phyloP scores from a whole-genome alignment of 2,329 filamentous ascomycete genomes.

The Aureobasidium lini region DNA sequence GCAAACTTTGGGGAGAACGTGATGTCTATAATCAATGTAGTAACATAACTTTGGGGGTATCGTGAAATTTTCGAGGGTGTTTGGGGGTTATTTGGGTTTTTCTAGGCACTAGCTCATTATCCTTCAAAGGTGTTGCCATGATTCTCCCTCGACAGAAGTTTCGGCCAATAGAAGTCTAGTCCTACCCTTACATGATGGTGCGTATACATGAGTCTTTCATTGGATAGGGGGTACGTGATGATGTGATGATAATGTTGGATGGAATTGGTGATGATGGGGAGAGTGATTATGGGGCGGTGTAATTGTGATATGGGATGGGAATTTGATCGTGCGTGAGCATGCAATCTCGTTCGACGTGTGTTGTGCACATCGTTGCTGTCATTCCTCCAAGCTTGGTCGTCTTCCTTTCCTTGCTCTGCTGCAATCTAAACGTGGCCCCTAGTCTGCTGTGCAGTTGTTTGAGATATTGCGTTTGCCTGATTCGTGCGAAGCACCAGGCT shows the following conservation, averaged over 20 bases:
- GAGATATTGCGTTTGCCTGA: not conserved
- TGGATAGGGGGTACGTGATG: not conserved
- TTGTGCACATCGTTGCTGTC: not conserved
- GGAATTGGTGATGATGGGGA: not conserved
- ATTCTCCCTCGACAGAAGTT: not conserved
- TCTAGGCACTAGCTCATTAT: conserved; percentile 3
- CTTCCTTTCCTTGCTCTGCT: not conserved
- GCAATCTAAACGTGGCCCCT: conserved; percentile 12
- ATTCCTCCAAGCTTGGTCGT: not conserved
- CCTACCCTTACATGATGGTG: conserved; percentile 15
- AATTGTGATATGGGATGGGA: not conserved
- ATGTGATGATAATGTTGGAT: not conserved
- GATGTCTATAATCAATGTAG: not conserved
- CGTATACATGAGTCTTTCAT: conserved; percentile 14
- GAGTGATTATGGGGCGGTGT: not conserved
- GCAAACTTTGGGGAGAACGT: not conserved
- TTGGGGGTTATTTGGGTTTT: not conserved
- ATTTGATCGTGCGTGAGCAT: not conserved
- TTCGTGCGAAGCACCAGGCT: not conserved
- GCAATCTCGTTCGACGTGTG: not conserved
- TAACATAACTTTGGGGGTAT: not conserved
- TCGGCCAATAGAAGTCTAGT: conserved; percentile 2
- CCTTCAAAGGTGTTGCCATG: not conserved
- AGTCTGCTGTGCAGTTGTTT: conserved; percentile 8
- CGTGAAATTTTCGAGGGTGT: not conserved